Conservation (phyloP, 495 filamentous ascomycete species). For the Hyaloscypha bicolor region DNA sequence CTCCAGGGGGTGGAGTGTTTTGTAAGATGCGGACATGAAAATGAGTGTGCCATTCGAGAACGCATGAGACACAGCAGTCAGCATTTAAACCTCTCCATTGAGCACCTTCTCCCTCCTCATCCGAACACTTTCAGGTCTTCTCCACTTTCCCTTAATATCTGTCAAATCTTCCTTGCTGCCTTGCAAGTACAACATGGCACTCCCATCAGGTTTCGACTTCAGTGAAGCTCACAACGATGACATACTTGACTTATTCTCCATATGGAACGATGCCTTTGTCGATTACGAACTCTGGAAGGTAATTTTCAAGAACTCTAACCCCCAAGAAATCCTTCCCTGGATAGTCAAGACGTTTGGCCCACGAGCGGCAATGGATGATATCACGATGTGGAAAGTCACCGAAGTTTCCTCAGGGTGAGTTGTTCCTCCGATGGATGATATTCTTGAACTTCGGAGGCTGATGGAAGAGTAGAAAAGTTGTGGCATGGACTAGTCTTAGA, state of each 20-base stretch:
- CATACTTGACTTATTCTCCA: constrained; percentile 1
- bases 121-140: neutral
- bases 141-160: neutral
- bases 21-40: neutral
- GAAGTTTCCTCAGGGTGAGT: constrained; percentile 22
- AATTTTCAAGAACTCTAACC: constrained; percentile 1
- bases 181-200: constrained; percentile 6
- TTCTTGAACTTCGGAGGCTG: neutral
- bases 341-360: neutral
- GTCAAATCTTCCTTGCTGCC: neutral
- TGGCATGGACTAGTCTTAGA: constrained; percentile 18
- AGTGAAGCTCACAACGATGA: constrained; percentile 13
- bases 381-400: constrained; percentile 8
- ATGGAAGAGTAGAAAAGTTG: constrained; percentile 17
- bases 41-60: neutral
- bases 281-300: constrained; percentile 10
- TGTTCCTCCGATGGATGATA: neutral
- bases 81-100: neutral
- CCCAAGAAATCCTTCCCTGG: constrained; percentile 13
- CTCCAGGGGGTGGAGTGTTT: neutral
- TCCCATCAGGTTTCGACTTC: constrained; percentile 11
- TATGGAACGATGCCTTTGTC: constrained; percentile 10
- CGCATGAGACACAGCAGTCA: neutral
- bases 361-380: constrained; percentile 21
- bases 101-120: neutral